These are phyloP conservation scores for Eutrema salsugineum DNA, from an alignment of 441 rosid genomes.

Conservation along the genomic window DNA sequence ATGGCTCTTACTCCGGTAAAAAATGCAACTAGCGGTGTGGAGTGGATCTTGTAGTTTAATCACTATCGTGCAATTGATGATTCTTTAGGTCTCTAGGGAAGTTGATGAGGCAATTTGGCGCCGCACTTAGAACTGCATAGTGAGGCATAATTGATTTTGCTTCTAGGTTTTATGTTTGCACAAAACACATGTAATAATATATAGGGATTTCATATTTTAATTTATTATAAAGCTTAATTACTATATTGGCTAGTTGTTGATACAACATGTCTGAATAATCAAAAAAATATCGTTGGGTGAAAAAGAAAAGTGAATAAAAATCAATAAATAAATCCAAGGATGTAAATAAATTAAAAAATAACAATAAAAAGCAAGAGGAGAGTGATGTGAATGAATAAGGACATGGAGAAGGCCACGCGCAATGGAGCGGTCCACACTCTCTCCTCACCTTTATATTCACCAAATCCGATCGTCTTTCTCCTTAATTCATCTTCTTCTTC, in stretches of 20 bases:
- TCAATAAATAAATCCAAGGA: background rate
- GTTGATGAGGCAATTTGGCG: too few relatives aligned
- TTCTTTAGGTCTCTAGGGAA: too few relatives aligned
- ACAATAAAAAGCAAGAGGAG: background rate
- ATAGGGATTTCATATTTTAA: background rate
- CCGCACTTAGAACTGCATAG: too few relatives aligned
- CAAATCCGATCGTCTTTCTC: conserved; percentile 3
- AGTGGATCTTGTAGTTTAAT: background rate
- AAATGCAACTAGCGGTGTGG: background rate
- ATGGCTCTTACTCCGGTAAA: background rate
- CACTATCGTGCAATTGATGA: too few relatives aligned
- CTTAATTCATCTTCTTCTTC: conserved; percentile 13
- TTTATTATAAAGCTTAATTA: background rate
- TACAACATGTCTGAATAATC: background rate
- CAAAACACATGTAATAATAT: too few relatives aligned
- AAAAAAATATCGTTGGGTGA: background rate
- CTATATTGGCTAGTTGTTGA: too few relatives aligned
- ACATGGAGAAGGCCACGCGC: conserved; percentile 32
- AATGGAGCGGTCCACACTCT: conserved; percentile 30
- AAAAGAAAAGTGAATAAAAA: background rate
- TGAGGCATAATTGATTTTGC: too few relatives aligned
- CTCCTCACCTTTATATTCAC: conserved; percentile 22
- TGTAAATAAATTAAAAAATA: background rate
- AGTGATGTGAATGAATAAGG: conserved; percentile 17
- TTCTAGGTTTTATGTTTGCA: too few relatives aligned